A percentile compares a stretch with the other conserved stretches of the same genome.
Evolutionary conservation across 495 filamentous ascomycete genomes (phyloP).

Genomic region (Penicillium flavigenum): DNA sequence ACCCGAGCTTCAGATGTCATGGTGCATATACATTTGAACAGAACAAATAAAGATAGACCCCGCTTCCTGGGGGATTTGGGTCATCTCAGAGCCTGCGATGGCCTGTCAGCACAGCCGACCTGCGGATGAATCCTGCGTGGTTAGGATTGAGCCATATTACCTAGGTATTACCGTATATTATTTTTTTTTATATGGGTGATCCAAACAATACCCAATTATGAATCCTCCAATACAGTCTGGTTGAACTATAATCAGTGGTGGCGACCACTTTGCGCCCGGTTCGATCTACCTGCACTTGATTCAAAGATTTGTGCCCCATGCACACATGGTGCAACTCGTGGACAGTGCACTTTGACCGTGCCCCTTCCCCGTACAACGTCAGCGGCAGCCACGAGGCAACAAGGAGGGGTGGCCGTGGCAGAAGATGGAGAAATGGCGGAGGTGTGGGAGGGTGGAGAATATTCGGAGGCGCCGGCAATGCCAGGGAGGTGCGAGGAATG

Average conservation of each 20-base stretch:
- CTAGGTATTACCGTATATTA: background rate
- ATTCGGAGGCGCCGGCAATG: conserved; percentile 9
- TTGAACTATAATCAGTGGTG: background rate
- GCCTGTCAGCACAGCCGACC: background rate
- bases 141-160: background rate
- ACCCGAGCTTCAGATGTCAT: background rate
- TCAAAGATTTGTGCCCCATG: background rate
- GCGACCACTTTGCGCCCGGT: background rate
- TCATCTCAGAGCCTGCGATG: background rate
- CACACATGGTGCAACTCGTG: background rate
- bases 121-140: background rate
- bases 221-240: background rate
- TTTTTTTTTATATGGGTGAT: background rate
- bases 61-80: too few species aligned
- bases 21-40: background rate
- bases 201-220: background rate
- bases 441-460: conserved; percentile 8
- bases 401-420: background rate
- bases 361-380: conserved; percentile 2
- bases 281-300: background rate
- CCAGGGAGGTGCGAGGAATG: background rate
- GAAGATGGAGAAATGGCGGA: conserved; percentile 9
- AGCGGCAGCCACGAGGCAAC: conserved; percentile 10
- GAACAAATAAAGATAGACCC: background rate
- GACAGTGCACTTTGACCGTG: background rate